These are phyloP conservation scores for Aulographum hederae DNA, from an alignment of 2,329 filamentous ascomycete genomes.

Conservation along the genomic window DNA sequence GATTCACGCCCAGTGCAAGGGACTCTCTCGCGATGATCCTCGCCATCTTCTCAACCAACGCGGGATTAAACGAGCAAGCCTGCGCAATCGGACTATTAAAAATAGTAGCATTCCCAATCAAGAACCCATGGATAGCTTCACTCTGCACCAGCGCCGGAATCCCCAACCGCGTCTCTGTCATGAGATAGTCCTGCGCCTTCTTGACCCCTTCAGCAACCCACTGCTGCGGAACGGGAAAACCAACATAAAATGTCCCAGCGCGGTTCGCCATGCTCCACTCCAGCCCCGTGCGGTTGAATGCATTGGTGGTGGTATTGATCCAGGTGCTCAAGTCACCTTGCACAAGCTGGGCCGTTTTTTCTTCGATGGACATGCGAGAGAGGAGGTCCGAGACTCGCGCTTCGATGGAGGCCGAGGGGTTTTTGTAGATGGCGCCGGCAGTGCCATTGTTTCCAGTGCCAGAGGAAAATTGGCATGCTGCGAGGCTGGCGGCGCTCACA, in stretches of 20 bases:
- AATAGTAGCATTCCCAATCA: constrained; percentile 56
- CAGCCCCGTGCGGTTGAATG: constrained; percentile 49
- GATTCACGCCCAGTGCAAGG: constrained; percentile 49
- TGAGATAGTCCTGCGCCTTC: constrained; percentile 48
- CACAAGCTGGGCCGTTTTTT: constrained; percentile 50
- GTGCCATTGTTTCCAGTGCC: too few species aligned
- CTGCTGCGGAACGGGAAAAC: constrained; percentile 44
- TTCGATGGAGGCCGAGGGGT: constrained; percentile 42
- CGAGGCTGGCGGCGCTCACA: too few species aligned
- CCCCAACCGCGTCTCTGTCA: constrained; percentile 46
- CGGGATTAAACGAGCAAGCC: constrained; percentile 52
- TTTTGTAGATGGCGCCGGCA: constrained; percentile 42
- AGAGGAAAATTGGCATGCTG: too few species aligned
- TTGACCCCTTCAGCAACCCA: constrained; percentile 45
- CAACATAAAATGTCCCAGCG: constrained; percentile 55
- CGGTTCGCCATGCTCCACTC: constrained; percentile 47
- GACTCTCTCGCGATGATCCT: constrained; percentile 46
- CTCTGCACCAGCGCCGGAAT: constrained; percentile 59
- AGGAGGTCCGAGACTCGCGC: constrained; percentile 49
- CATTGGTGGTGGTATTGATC: constrained; percentile 48
- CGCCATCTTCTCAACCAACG: constrained; percentile 48
- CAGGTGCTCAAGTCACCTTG: constrained; percentile 54
- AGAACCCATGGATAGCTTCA: constrained; percentile 56
- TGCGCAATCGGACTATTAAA: constrained; percentile 63
- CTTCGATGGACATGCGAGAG: constrained; percentile 54